Base-by-base conservation (phyloP, 2,329 filamentous ascomycete species). In the Fusarium sp. region DNA sequence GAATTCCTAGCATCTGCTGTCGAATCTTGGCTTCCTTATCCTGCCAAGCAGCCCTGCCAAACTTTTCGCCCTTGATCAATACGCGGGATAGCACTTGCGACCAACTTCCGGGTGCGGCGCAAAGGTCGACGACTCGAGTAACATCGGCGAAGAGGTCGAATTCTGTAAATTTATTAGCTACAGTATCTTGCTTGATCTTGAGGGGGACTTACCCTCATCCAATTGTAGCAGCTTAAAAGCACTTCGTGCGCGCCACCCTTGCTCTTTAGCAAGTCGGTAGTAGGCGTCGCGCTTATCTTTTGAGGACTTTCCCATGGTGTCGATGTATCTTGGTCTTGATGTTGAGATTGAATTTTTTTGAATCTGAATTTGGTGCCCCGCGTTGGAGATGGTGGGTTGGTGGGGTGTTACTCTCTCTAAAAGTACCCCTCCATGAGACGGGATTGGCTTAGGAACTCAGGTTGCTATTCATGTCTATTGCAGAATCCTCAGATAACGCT, bases 221-320 rank as follows among this genome's bases (percentile, higher is more conserved):
- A 99, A 90, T 81, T 99, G 96, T 15, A 99, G 90, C 27, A 99
- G 89, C 83, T 99, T 99, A 85, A 98, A 99, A 12, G 96, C 96
- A 73, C 94, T 97, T 63, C 96, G 89, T 32, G 96, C 96, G 38
- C 96, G 93, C 95, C 96, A 99, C 71, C 97, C 97, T 85, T 99
- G 96, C 82, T 99, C 96, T 83, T 99, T 99, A 20, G 96, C 96
- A 12, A 99, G 92, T 58, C 96, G 90, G 79, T 99, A 99, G 83
- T 99, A 99, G 48, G 95, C 95, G 81, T 99, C 96, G 57, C 96
- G 93, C 84, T 99, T 99, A 80, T 99, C 96, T 82, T 99, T 99
- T 50, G 95, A 98, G 3, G 96, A 97, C 81, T 98, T 98, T 3
- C 95, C 95, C 95, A 97, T 97, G 33, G 46, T 82, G 71, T 55